A percentile compares a stretch with the other conserved stretches of the same genome.
These are phyloP conservation scores for Metschnikowia kunwiensis DNA, from an alignment of 805 yeast genomes.

Conservation along the genomic window DNA sequence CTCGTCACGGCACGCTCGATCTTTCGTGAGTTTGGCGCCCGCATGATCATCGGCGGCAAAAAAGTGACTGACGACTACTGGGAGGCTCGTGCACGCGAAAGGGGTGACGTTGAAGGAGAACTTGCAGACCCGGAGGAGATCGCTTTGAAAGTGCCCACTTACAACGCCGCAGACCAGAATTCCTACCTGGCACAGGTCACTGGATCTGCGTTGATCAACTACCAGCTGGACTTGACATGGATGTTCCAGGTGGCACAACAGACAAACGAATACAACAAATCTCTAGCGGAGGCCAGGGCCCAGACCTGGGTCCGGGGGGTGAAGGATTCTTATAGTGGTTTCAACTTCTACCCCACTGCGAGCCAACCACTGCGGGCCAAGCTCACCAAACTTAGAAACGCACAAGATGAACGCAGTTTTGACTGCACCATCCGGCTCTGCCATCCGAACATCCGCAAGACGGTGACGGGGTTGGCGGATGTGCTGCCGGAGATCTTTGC, in stretches of 20 bases:
- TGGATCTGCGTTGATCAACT: slow-evolving; percentile 39
- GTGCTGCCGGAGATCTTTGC: slow-evolving; percentile 60
- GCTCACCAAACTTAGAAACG: slow-evolving; percentile 24
- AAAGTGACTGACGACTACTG: slow-evolving; percentile 86
- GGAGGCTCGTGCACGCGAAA: slow-evolving; percentile 55
- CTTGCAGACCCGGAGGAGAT: slow-evolving; percentile 54
- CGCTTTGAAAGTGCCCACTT: slow-evolving; percentile 12
- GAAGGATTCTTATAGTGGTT: slow-evolving; percentile 84
- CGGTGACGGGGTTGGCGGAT: slow-evolving; percentile 61
- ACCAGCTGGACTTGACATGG: slow-evolving; percentile 71
- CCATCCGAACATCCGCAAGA: slow-evolving; percentile 45
- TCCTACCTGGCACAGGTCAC: slow-evolving; percentile 34
- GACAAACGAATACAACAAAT: slow-evolving; percentile 66
- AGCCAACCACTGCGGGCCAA: slow-evolving; percentile 66
- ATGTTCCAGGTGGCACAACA: slow-evolving; percentile 80
- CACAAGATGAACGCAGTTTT: slow-evolving; percentile 31
- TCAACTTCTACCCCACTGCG: slow-evolving; percentile 63
- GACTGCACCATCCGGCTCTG: slow-evolving; percentile 40
- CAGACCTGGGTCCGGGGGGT: slow-evolving; percentile 53
- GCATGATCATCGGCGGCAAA: slow-evolving; percentile 73
- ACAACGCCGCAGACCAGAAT: slow-evolving; percentile 17
- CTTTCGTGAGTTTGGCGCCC: slow-evolving; percentile 89
- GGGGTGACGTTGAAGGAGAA: slow-evolving; percentile 70
- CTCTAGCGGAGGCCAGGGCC: slow-evolving; percentile 56
- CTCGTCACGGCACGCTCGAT: slow-evolving; percentile 87